Conservation (phyloP, 2,329 filamentous ascomycete species). For the Aspergillus sp. region DNA sequence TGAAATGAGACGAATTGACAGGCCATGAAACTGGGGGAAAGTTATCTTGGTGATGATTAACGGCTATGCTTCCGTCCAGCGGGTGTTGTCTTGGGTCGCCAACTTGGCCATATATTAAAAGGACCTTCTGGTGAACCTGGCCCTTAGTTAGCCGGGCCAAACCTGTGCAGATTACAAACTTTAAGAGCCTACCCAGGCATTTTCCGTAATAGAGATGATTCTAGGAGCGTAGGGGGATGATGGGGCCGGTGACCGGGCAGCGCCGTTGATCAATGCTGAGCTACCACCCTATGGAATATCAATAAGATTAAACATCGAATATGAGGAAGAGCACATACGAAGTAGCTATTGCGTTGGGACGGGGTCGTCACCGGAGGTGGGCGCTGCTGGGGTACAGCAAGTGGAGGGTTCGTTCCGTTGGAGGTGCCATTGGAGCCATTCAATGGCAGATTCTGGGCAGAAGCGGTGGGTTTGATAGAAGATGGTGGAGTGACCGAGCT, state of each 20-base stretch:
- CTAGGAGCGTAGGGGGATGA: slow-evolving; percentile 79
- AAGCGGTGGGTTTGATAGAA: slow-evolving; percentile 65
- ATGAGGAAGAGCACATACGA: slow-evolving; percentile 31
- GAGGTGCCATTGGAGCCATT: slow-evolving; percentile 53
- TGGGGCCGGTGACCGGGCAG: slow-evolving; percentile 55
- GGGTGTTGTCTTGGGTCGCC: slow-evolving; percentile 68
- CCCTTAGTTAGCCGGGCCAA: background rate
- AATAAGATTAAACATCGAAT: background rate
- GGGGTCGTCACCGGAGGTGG: slow-evolving; percentile 43
- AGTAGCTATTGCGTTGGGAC: slow-evolving; percentile 44
- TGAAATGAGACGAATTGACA: slow-evolving; percentile 86
- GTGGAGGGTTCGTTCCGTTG: slow-evolving; percentile 26
- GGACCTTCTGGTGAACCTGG: slow-evolving; percentile 86
- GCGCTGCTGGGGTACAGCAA: slow-evolving; percentile 48
- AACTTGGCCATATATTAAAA: slow-evolving; percentile 78
- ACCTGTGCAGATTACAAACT: background rate
- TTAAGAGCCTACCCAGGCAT: slow-evolving; percentile 71
- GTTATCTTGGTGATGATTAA: slow-evolving; percentile 78
- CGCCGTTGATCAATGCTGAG: slow-evolving; percentile 33
- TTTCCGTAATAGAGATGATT: slow-evolving; percentile 75
- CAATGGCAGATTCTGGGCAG: slow-evolving; percentile 60
- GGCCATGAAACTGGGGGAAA: slow-evolving; percentile 86
- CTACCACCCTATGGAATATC: slow-evolving; percentile 33
- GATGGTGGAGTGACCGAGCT: slow-evolving; percentile 75
- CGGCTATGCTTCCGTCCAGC: slow-evolving; percentile 75